Percentiles rank a stretch among this genome's conserved stretches.
phyloP scores from a whole-genome alignment of 2,329 filamentous ascomycete species.

The Ceratocystis ficicola region DNA sequence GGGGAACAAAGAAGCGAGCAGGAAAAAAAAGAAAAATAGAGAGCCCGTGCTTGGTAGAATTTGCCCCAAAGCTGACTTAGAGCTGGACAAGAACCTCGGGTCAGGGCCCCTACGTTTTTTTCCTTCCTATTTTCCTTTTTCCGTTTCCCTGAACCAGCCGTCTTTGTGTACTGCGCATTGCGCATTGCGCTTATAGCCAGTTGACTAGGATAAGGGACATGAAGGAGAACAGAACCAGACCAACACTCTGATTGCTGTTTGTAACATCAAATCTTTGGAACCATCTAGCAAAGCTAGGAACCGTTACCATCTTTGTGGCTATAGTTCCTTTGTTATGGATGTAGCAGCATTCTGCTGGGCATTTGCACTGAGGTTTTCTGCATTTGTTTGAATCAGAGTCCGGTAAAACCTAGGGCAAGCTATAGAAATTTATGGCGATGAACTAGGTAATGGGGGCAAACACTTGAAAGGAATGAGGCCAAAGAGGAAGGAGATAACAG shows the following conservation, averaged over 20 bases:
- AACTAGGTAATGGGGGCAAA: neutral
- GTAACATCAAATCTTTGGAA: neutral
- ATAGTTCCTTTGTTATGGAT: too few relatives aligned
- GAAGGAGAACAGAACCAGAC: neutral
- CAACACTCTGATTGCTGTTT: neutral
- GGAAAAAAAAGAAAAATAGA: neutral
- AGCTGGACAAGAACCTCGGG: neutral
- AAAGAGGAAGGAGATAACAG: neutral
- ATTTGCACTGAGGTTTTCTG: neutral
- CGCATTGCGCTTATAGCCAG: too few relatives aligned
- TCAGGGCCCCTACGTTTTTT: neutral
- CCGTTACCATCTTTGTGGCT: too few relatives aligned
- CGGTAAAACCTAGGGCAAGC: neutral
- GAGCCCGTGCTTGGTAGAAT: neutral
- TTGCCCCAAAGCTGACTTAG: neutral
- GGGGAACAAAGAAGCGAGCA: neutral
- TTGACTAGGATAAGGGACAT: neutral
- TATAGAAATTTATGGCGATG: neutral
- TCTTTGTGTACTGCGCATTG: too few relatives aligned
- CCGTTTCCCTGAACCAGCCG: neutral
- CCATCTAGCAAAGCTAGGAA: too few relatives aligned
- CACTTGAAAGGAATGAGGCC: neutral
- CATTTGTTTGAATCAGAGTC: neutral
- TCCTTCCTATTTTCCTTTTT: neutral
- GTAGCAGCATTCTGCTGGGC: neutral